phyloP scores from a whole-genome alignment of 345 rosid species.

The Barbarea vulgaris region DNA sequence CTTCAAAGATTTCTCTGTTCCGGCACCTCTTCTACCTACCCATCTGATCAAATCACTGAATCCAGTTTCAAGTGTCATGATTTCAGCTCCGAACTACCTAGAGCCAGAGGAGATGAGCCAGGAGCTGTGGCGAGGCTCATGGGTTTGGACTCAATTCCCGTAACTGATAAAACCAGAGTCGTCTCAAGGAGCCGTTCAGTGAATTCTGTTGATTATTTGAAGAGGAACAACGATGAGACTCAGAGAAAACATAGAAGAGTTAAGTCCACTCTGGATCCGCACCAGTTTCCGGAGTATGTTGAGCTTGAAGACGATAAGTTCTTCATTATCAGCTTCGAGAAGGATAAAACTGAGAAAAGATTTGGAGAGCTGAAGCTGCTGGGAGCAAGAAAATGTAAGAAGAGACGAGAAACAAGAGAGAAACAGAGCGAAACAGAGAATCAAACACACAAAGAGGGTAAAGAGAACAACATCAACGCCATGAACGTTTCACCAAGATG shows the following conservation, averaged over 20 bases:
- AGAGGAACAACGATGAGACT: constrained; percentile 22
- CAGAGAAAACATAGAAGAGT: constrained; percentile 43
- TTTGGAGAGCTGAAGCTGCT: constrained; percentile 37
- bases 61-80: constrained; percentile 26
- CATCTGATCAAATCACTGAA: constrained; percentile 54
- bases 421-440: constrained; percentile 20
- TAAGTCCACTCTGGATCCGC: constrained; percentile 42
- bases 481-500: neutral
- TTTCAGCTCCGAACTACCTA: neutral
- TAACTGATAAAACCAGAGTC: constrained; percentile 6
- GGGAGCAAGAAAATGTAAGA: constrained; percentile 20
- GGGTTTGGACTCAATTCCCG: constrained; percentile 64
- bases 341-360: constrained; percentile 7
- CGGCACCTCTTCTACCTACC: constrained; percentile 55
- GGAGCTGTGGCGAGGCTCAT: constrained; percentile 80
- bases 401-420: constrained; percentile 17
- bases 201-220: constrained; percentile 46
- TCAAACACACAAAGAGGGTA: neutral
- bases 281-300: constrained; percentile 49
- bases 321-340: constrained; percentile 66
- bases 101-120: constrained; percentile 39
- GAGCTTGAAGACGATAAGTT: constrained; percentile 70
- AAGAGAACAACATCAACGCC: constrained; percentile 23
- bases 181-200: constrained; percentile 56
- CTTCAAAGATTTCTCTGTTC: constrained; percentile 64